phyloP scores from a whole-genome alignment of 2,329 filamentous ascomycete species.

The Exserohilum turcica region DNA sequence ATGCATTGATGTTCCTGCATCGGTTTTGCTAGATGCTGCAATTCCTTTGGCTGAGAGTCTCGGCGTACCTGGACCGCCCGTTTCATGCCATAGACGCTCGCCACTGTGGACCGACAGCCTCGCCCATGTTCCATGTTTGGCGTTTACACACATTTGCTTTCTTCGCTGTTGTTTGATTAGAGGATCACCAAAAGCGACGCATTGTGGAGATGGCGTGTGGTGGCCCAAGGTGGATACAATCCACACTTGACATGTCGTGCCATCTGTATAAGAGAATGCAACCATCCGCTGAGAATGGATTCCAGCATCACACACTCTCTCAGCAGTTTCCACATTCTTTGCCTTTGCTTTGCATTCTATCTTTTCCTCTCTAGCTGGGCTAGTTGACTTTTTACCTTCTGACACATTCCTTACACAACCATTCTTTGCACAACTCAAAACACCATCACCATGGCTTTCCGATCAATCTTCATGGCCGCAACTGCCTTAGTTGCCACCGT shows the following conservation, averaged over 20 bases:
- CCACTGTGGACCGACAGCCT: slow-evolving; percentile 29
- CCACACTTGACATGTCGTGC: slow-evolving; percentile 6
- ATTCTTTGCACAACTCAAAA: slow-evolving; percentile 17
- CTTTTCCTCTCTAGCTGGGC: slow-evolving; percentile 33
- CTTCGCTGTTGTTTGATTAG: slow-evolving; percentile 40
- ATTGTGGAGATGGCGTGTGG: slow-evolving; percentile 15
- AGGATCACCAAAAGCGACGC: slow-evolving; percentile 25
- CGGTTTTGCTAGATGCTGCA: slow-evolving; percentile 12
- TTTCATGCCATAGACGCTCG: slow-evolving; percentile 43
- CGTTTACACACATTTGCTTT: slow-evolving; percentile 26
- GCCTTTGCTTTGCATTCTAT: not conserved
- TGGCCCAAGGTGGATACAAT: slow-evolving; percentile 8
- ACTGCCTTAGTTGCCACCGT: slow-evolving; percentile 60
- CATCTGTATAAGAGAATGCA: slow-evolving; percentile 34
- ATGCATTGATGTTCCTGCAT: slow-evolving; percentile 41
- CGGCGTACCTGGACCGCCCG: slow-evolving; percentile 28
- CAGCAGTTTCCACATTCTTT: slow-evolving; percentile 25
- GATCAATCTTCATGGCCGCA: slow-evolving; percentile 55
- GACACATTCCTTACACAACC: slow-evolving; percentile 17
- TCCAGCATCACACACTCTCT: slow-evolving; percentile 27
- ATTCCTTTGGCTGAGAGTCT: slow-evolving; percentile 40
- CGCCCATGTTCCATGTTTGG: slow-evolving; percentile 31
- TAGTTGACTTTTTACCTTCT: slow-evolving; percentile 24
- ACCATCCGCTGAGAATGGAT: slow-evolving; percentile 12
- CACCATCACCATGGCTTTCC: slow-evolving; percentile 56